Base-by-base conservation (phyloP, 352 stramenopile species). In the Globisporangium orthogonon region DNA sequence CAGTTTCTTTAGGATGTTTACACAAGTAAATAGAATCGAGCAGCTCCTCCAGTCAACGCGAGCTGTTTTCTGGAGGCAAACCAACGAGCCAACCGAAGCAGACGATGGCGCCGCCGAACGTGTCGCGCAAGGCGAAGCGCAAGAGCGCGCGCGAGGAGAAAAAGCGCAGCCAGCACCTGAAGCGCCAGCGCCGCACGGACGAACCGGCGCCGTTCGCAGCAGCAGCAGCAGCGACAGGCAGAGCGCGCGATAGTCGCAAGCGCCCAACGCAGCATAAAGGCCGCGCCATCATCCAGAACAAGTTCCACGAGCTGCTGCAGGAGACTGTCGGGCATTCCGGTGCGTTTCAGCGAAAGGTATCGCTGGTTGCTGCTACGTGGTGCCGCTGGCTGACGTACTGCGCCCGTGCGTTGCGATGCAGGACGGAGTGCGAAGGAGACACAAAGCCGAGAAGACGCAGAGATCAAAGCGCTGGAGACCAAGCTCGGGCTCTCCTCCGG, bases 91-190 rank as follows among this genome's bases (percentile, higher is more conserved):
- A 23, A 23, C 23, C 23, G 23, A 23, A 23, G 23, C 1, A 23
- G 23, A 23, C 28, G 23, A 78, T 73, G 62, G 65, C 52, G 44
- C 30, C 65, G 43, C 30, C 65, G 43, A 71, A 50, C 45, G 37
- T 74, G 55, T 77, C 71, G 55, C 78, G 83, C 64, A 94, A 91
- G 73, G 70, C 70, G 50, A 89, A 89, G 71, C 83, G 83, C 67
- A 91, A 91, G 69, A 68, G 67, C 51, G 72, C 86, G 74, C 83
- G 83, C 54, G 63, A 84, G 29, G 74, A 89, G 59, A 91, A 91
- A 72, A 94, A 94, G 63, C 78, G 71, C 33, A 66, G 68, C 45
- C 82, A 79, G 52, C 78, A 80, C 60, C 17, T 49, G 9, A 87
- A 88, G 66, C 70, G 74, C 13, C 70, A 76, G 60, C 71, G 77